Evolutionary conservation across 2,329 filamentous ascomycete species (phyloP).

Genomic region (Aspergillus viridinutans): DNA sequence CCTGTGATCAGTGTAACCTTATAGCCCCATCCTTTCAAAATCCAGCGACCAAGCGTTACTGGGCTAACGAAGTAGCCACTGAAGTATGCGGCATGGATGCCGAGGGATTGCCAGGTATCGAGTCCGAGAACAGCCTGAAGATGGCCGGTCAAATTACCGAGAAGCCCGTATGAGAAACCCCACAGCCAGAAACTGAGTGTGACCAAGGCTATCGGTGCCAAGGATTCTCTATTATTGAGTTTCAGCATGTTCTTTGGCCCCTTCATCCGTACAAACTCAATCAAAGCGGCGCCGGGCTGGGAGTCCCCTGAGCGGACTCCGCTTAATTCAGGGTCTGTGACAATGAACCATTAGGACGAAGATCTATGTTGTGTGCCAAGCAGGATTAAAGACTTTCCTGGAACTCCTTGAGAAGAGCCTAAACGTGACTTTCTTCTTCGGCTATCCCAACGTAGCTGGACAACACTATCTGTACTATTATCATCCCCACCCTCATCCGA

Average conservation of each 20-base stretch:
- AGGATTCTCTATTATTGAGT: slow-evolving; percentile 53
- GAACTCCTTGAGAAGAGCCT: too few species aligned
- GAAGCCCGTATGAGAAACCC: slow-evolving; percentile 84
- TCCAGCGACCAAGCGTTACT: slow-evolving; percentile 50
- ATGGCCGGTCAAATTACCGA: slow-evolving; percentile 71
- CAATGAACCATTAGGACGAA: too few species aligned
- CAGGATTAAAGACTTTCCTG: too few species aligned
- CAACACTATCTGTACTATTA: too few species aligned
- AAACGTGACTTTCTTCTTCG: too few species aligned
- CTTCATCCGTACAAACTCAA: slow-evolving; percentile 60
- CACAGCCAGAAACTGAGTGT: slow-evolving; percentile 81
- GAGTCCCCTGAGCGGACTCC: slow-evolving; percentile 26
- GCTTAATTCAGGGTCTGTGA: slow-evolving; percentile 2
- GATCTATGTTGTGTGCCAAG: too few species aligned
- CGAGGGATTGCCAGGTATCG: slow-evolving; percentile 34
- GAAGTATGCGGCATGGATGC: slow-evolving; percentile 58
- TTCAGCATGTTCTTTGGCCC: slow-evolving; percentile 56
- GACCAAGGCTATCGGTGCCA: slow-evolving; percentile 60
- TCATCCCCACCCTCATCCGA: too few species aligned
- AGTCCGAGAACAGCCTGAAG: slow-evolving; percentile 51
- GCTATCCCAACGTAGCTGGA: too few species aligned
- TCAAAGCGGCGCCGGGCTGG: slow-evolving; percentile 46
- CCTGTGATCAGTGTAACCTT: slow-evolving; percentile 59
- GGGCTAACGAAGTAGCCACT: slow-evolving; percentile 56
- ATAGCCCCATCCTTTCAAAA: slow-evolving; percentile 58